phyloP scores from a whole-genome alignment of 768 basidiomycete genomes.

The Suillus placidus region DNA sequence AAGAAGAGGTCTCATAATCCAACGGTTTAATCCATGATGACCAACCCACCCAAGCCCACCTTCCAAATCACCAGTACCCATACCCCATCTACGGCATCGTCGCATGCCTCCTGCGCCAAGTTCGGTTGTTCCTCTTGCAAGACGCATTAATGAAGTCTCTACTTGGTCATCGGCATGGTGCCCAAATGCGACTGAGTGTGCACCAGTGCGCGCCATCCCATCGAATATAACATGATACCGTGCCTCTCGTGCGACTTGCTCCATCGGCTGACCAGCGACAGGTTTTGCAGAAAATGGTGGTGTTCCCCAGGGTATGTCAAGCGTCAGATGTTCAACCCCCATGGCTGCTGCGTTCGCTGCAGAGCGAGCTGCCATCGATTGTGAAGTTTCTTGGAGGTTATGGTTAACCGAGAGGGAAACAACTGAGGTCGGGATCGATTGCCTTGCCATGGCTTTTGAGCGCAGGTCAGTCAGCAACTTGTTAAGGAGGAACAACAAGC shows the following conservation, averaged over 20 bases:
- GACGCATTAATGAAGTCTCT: slow-evolving; percentile 76
- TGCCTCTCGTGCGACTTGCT: slow-evolving; percentile 58
- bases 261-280: slow-evolving; percentile 43
- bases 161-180: slow-evolving; percentile 87
- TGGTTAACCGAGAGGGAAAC: slow-evolving; percentile 73
- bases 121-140: slow-evolving; percentile 56
- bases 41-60: slow-evolving; percentile 46
- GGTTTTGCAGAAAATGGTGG: slow-evolving; percentile 55
- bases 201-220: slow-evolving; percentile 42
- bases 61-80: slow-evolving; percentile 51
- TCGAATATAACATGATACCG: slow-evolving; percentile 57
- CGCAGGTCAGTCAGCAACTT: slow-evolving; percentile 36
- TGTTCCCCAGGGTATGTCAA: slow-evolving; percentile 59
- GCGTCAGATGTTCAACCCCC: slow-evolving; percentile 49
- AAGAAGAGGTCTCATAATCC: slow-evolving; percentile 75
- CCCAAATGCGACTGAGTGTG: slow-evolving; percentile 58
- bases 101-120: slow-evolving; percentile 72
- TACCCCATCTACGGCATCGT: slow-evolving; percentile 71
- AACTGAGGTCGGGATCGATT: slow-evolving; percentile 31
- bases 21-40: slow-evolving; percentile 60
- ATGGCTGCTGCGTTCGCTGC: slow-evolving; percentile 42
- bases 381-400: slow-evolving; percentile 61
- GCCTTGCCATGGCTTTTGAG: slow-evolving; percentile 18
- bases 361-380: slow-evolving; percentile 55
- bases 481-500: slow-evolving; percentile 69